A percentile compares a stretch with the other conserved stretches of the same genome.
These are phyloP conservation scores for Fusarium sp. DNA, from an alignment of 2,329 filamentous ascomycete genomes.

Conservation along the genomic window DNA sequence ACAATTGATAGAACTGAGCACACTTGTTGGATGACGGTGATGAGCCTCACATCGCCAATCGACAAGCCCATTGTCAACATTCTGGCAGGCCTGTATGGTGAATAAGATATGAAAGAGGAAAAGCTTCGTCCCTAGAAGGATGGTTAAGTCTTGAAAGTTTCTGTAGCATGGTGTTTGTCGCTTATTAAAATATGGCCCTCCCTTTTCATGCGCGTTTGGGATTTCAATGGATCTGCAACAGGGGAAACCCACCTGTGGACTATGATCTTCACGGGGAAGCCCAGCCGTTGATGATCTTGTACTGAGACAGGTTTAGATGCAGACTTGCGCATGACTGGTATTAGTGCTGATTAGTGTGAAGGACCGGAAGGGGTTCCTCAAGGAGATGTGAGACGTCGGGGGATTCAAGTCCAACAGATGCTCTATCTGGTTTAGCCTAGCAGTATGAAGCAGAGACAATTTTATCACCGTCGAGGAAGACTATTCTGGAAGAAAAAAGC, in stretches of 20 bases:
- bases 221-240: background rate
- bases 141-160: accelerated
- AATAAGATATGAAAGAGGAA: background rate
- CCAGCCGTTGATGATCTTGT: background rate
- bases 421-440: background rate
- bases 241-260: background rate
- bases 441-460: background rate
- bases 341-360: background rate
- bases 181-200: background rate
- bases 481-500: background rate
- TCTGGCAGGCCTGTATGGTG: accelerated
- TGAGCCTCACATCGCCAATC: background rate
- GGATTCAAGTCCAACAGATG: background rate
- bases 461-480: background rate
- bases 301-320: background rate
- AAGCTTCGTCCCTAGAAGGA: background rate
- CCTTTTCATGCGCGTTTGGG: background rate
- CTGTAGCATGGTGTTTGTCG: accelerated
- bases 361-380: background rate
- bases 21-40: slow-evolving; percentile 21
- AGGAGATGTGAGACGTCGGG: background rate
- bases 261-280: slow-evolving; percentile 1
- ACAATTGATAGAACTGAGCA: slow-evolving; percentile 3
- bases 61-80: background rate
- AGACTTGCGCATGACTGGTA: background rate